Conservation (phyloP, 352 stramenopile genomes). For the Pythium phragmiticola region DNA sequence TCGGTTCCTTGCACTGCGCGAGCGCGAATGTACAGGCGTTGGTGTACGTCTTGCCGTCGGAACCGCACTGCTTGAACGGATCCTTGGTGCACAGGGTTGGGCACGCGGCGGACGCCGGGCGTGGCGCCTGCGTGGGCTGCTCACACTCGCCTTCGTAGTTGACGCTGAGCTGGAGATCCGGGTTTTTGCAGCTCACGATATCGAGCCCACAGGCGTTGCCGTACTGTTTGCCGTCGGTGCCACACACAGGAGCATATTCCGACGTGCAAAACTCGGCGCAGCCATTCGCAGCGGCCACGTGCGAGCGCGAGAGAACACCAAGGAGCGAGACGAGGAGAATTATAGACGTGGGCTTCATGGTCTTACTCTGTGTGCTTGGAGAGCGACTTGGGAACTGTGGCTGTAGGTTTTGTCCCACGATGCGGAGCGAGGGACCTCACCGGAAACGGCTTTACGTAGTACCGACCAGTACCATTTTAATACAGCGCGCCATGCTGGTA, state of each 20-base stretch:
- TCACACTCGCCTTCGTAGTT: conserved; percentile 25
- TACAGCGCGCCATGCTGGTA: too few relatives aligned
- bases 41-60: conserved; percentile 25
- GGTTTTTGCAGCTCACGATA: conserved; percentile 36
- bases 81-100: conserved; percentile 13
- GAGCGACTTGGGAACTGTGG: neutral
- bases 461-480: too few relatives aligned
- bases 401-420: neutral
- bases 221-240: conserved; percentile 38
- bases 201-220: conserved; percentile 40
- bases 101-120: neutral
- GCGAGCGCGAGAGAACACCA: neutral
- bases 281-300: neutral
- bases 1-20: conserved; percentile 14
- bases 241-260: conserved; percentile 12
- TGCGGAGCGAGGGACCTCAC: neutral
- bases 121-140: neutral
- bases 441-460: too few relatives aligned
- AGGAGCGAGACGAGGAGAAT: neutral
- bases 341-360: conserved; percentile 1
- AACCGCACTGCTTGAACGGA: conserved; percentile 18
- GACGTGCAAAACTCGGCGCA: conserved; percentile 3
- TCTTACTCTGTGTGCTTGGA: neutral
- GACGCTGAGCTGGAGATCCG: conserved; percentile 20
- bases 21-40: conserved; percentile 19